phyloP scores from a whole-genome alignment of 139 green algal genomes.

The Chlorella sp. region DNA sequence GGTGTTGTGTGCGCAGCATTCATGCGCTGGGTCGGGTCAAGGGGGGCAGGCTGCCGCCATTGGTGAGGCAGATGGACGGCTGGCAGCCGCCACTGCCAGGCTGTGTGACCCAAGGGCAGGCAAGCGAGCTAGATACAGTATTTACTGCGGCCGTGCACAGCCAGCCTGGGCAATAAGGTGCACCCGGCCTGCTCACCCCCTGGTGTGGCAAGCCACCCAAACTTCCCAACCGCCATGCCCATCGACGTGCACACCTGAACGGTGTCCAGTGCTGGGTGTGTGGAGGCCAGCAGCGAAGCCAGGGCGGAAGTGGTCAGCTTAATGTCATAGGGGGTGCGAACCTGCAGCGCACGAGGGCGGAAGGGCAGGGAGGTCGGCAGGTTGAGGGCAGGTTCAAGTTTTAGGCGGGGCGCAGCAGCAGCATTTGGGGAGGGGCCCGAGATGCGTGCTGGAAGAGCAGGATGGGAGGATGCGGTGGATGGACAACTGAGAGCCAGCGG shows the following conservation, averaged over 20 bases:
- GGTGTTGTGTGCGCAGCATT: background rate
- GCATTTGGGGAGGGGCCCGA: background rate
- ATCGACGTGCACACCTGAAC: slow-evolving; percentile 57
- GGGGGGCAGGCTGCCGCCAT: no score
- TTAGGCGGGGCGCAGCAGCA: background rate
- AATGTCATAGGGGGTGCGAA: slow-evolving; percentile 65
- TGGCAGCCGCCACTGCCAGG: no score
- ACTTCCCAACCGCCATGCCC: no score
- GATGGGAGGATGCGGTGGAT: no score
- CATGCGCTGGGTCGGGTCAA: no score
- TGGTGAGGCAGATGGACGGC: no score
- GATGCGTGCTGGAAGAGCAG: background rate
- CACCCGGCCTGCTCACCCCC: no score
- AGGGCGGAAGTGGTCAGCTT: slow-evolving; percentile 69
- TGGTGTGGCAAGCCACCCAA: no score
- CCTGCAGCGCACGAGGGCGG: background rate
- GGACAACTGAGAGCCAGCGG: no score
- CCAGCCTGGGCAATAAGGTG: background rate
- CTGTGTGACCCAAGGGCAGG: no score
- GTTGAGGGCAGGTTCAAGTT: background rate
- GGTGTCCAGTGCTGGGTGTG: slow-evolving; percentile 46
- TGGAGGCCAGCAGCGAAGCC: slow-evolving; percentile 52
- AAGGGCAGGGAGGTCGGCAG: background rate
- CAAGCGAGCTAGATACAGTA: no score
- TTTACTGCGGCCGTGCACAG: no score